phyloP scores from a whole-genome alignment of 2,329 filamentous ascomycete species.

The Hirsutella thompsonii region DNA sequence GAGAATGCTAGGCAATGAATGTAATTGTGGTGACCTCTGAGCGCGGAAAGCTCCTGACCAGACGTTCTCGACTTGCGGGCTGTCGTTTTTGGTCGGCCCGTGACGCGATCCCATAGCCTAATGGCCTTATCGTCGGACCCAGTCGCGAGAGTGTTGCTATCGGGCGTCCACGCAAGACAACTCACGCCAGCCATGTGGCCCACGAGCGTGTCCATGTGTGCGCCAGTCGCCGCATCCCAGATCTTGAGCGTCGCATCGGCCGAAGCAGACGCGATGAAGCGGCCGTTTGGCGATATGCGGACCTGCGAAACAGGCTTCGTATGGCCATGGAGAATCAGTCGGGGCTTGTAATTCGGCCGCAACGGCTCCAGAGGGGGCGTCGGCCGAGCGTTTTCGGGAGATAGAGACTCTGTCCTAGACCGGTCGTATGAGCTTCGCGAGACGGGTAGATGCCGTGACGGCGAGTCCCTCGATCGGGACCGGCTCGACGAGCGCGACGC shows the following conservation, averaged over 20 bases:
- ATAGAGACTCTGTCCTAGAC: conserved; percentile 10
- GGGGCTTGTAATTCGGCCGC: conserved; percentile 53
- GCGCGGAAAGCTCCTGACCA: conserved; percentile 34
- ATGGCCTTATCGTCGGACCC: conserved; percentile 96
- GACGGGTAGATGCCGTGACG: conserved; percentile 14
- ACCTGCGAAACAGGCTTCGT: conserved; percentile 69
- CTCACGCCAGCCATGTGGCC: conserved; percentile 90
- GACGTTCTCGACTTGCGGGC: conserved; percentile 21
- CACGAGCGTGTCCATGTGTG: conserved; percentile 75
- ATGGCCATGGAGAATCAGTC: conserved; percentile 66
- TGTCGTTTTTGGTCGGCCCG: conserved; percentile 39
- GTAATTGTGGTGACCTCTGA: conserved; percentile 91
- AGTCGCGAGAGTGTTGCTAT: conserved; percentile 75
- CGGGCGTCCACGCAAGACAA: conserved; percentile 86
- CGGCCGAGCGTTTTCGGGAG: conserved; percentile 10
- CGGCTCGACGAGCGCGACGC: conserved; percentile 17
- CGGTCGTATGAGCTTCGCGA: conserved; percentile 17
- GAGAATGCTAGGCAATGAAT: conserved; percentile 89
- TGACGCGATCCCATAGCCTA: conserved; percentile 72
- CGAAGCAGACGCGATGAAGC: conserved; percentile 80
- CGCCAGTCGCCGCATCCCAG: conserved; percentile 70
- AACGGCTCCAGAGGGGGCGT: conserved; percentile 35
- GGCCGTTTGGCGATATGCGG: conserved; percentile 81
- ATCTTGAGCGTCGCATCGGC: conserved; percentile 86
- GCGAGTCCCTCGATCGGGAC: conserved; percentile 11